These are phyloP conservation scores for Sporothrix pallida DNA, from an alignment of 2,329 filamentous ascomycete species.

Conservation along the genomic window DNA sequence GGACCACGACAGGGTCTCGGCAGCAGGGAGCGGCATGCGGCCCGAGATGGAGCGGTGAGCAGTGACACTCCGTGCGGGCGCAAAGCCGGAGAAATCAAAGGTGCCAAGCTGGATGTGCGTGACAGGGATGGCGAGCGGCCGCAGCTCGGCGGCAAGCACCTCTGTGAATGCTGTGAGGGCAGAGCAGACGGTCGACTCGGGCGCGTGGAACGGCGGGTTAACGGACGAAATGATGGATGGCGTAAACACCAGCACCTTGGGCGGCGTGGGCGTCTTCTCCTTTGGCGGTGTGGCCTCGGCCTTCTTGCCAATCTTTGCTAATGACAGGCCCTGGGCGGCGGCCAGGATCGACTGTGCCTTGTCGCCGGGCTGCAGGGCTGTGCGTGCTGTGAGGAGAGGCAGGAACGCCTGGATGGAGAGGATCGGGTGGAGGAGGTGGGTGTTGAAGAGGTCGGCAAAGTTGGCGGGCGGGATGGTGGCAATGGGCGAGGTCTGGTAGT, in stretches of 20 bases:
- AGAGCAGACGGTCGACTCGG: constrained; percentile 84
- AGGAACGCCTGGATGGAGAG: constrained; percentile 88
- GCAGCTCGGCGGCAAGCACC: constrained; percentile 79
- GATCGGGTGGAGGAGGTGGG: constrained; percentile 87
- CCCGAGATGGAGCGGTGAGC: constrained; percentile 37
- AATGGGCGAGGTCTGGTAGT: constrained; percentile 82
- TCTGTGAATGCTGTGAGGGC: constrained; percentile 86
- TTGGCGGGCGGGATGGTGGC: constrained; percentile 82
- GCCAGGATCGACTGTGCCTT: constrained; percentile 40
- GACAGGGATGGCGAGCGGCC: constrained; percentile 75
- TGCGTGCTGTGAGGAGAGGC: constrained; percentile 71
- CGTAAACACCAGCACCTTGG: constrained; percentile 76
- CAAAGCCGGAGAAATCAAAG: constrained; percentile 79
- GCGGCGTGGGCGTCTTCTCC: constrained; percentile 45
- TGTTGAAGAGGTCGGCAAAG: constrained; percentile 90
- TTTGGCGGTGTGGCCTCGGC: constrained; percentile 4
- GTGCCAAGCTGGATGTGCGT: constrained; percentile 90
- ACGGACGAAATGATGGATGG: constrained; percentile 81
- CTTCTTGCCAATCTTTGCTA: constrained; percentile 29
- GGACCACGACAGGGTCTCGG: constrained; percentile 68
- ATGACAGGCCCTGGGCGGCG: constrained; percentile 28
- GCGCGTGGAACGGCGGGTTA: constrained; percentile 78
- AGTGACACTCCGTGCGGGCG: constrained; percentile 48
- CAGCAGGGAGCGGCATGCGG: constrained; percentile 53
- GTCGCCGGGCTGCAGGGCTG: constrained; percentile 49